Percentiles rank a stretch among this genome's conserved stretches.
These are phyloP conservation scores for Herpetomonas tarakana DNA, from an alignment of 208 protist species.

Conservation along the genomic window DNA sequence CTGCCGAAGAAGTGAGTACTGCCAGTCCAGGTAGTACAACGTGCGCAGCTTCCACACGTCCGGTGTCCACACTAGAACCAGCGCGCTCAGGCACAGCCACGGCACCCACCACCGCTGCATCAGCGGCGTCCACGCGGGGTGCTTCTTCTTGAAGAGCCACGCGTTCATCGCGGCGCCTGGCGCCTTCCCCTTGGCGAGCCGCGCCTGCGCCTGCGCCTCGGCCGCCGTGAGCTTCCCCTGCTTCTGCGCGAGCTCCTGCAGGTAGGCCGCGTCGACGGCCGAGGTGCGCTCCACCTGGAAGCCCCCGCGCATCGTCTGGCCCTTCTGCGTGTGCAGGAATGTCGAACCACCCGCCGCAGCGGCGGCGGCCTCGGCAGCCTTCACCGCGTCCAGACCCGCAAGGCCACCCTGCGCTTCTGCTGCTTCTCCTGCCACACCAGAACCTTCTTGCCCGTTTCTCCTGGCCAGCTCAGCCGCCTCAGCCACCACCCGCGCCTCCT, in stretches of 20 bases:
- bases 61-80: constrained; percentile 66
- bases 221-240: neutral
- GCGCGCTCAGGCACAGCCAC: constrained; percentile 42
- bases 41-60: constrained; percentile 85
- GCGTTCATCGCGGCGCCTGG: constrained; percentile 34
- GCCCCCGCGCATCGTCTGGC: constrained; percentile 20
- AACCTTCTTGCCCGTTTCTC: neutral
- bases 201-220: neutral
- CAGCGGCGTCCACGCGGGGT: constrained; percentile 72
- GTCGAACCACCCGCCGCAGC: constrained; percentile 20
- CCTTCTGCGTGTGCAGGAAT: constrained; percentile 35
- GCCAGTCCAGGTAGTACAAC: constrained; percentile 63
- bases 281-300: constrained; percentile 58
- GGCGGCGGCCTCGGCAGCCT: constrained; percentile 17
- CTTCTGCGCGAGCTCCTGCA: constrained; percentile 12
- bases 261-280: constrained; percentile 18
- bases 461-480: constrained; percentile 7
- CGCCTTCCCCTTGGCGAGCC: neutral
- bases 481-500: neutral
- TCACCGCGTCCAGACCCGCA: constrained; percentile 5
- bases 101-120: constrained; percentile 87
- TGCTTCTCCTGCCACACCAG: neutral
- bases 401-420: neutral
- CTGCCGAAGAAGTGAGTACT: constrained; percentile 64
- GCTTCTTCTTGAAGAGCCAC: constrained; percentile 75